Base-by-base conservation (phyloP, 2,329 filamentous ascomycete genomes). In the Fusarium praegraminearum region DNA sequence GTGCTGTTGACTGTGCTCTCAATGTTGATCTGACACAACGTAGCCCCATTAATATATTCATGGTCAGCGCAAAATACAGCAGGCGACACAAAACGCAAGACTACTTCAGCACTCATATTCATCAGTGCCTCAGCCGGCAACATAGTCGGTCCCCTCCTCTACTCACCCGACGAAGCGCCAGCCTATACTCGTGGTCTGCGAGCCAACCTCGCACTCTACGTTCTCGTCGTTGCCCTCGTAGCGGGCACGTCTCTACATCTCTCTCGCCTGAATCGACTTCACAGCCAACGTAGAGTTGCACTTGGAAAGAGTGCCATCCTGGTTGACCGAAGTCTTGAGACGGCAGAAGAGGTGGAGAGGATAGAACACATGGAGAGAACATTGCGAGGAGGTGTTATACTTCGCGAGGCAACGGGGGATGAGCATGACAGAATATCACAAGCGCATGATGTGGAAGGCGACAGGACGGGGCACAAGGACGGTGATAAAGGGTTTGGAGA, bases 51-150 rank as follows among this genome's bases (percentile, higher is more conserved):
- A 32, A 86, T 90, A 41, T 89, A 87, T 67, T 85, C 86, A 0
- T 89, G 87, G 87, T 86, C 85, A 3, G 82, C 85, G 3, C 86
- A 88, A 64, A 90, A 90, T 67, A 90, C 90, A 0, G 90, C 86
- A 0, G 90, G 90, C 2, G 89, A 92, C 73, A 92, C 90, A 0
- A 92, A 92, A 78, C 87, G 88, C 67, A 91, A 91, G 73, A 85
- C 86, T 12, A 90, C 86, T 0, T 91, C 89, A 0, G 89, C 85
- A 15, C 82, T 90, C 9, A 80, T 92, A 2, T 90, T 92, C 71
- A 84, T 92, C 47, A 88, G 89, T 7, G 86, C 89, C 62, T 90
- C 86, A 53, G 85, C 85, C 2, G 90, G 90, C 8, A 92, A 92
- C 69, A 87, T 91, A 36, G 80, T 91, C 24, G 90, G 89, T 0